Evolutionary conservation across 371 early-diverging fungal genomes (phyloP), one percentile per base, ranked within the genome.

Genomic region (Dinochytrium kinnereticum): DNA sequence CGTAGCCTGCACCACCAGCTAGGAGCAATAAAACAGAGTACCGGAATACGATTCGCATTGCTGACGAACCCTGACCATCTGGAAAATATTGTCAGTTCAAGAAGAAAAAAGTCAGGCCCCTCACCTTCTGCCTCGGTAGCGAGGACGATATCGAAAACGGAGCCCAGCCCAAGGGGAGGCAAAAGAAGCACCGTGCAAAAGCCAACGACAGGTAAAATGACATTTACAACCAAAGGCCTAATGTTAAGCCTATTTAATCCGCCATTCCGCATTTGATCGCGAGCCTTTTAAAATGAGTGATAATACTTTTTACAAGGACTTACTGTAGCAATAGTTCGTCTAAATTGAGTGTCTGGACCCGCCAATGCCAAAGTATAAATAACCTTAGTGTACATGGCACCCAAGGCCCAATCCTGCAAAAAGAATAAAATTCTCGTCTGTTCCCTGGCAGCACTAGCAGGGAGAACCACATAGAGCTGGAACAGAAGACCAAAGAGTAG

Each of bases 351-450:
- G 31, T 84, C 81, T 5, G 84, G 84, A 0, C 80, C 80, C 2
- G 77, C 70, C 69, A 84, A 61, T 2, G 80, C 55, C 2, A 82
- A 74, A 15, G 73, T 74, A 73, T 82, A 76, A 7, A 74, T 44
- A 36, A 84, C 77, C 68, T 82, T 82, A 68, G 79, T 68, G 64
- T 80, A 78, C n/a, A 84, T 75, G 17, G 77, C 81, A 1, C 85
- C 85, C 44, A 82, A 59, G 5, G 82, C 80, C 80, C 81, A 84
- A 72, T 79, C 81, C 65, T 82, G 82, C 19, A 82, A 37, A 15
- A 82, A 19, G 36, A 81, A 80, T 33, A 76, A 74, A 28, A 83
- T 53, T 1, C 73, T 59, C 10, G 77, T 78, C 50, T 73, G 53
- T 26, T 64, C 59, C 24, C 73, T 65, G 34, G 68, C 34, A 15